Percentiles rank a stretch among this genome's conserved stretches.
Conservation (phyloP, 23 red algal species). For the Chondrus crispus region DNA sequence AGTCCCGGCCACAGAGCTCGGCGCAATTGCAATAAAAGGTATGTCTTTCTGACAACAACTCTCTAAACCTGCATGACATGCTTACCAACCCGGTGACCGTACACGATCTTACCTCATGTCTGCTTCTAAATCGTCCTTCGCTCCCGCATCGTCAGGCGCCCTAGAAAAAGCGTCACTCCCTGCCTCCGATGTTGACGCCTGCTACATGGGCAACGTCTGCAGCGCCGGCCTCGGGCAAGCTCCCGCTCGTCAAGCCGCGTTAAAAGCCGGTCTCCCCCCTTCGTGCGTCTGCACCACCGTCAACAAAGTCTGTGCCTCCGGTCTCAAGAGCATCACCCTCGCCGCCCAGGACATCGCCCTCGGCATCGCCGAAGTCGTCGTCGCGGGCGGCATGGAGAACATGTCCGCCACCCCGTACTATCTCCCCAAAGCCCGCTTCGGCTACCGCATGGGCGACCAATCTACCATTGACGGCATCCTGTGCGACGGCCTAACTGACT, state of each 20-base stretch:
- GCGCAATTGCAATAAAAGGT: conserved; percentile 82
- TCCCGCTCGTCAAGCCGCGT: conserved; percentile 84
- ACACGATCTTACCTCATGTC: too few relatives aligned
- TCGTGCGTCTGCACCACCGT: conserved; percentile 88
- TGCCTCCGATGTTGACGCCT: conserved; percentile 41
- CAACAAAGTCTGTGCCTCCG: conserved; percentile 96
- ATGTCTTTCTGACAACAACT: too few relatives aligned
- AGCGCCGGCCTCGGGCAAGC: conserved; percentile 80
- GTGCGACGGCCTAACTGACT: conserved; percentile 76
- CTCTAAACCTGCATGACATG: too few relatives aligned
- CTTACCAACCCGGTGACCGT: too few relatives aligned
- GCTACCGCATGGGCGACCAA: conserved; percentile 64
- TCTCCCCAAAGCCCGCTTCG: conserved; percentile 53
- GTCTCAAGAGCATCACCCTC: conserved; percentile 68
- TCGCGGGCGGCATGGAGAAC: conserved; percentile 87
- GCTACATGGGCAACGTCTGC: conserved; percentile 87
- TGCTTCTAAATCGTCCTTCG: too few relatives aligned
- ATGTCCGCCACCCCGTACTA: conserved; percentile 92
- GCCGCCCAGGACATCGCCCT: conserved; percentile 73
- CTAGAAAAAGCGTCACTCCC: conserved; percentile 26
- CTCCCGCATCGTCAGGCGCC: conserved; percentile 39
- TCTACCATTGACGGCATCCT: conserved; percentile 71
- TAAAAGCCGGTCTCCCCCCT: conserved; percentile 58
- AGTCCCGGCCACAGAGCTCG: conserved; percentile 77
- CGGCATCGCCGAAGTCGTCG: conserved; percentile 75